Evolutionary conservation across 306 rosid genomes (phyloP).

Genomic region (Arachis hypogaea): DNA sequence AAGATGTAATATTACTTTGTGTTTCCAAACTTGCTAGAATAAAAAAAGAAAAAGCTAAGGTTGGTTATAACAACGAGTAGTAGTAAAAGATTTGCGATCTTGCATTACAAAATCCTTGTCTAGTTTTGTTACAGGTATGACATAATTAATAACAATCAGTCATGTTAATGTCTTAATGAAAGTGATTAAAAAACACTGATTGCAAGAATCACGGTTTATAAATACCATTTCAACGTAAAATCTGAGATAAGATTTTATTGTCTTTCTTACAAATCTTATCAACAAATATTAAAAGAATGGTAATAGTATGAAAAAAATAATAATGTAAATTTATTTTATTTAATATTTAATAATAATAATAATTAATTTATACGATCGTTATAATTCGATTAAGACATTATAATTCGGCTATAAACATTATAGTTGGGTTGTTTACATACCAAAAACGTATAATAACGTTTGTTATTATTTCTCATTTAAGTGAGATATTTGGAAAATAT

Average conservation of each 20-base stretch:
- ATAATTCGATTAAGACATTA: too few species aligned
- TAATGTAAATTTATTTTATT: too few species aligned
- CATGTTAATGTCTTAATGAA: background rate
- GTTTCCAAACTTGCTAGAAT: too few species aligned
- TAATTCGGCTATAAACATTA: too few species aligned
- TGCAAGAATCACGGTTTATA: constrained; percentile 65
- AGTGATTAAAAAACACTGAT: constrained; percentile 55
- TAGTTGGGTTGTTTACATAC: too few species aligned
- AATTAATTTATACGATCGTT: too few species aligned
- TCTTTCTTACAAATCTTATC: constrained; percentile 62
- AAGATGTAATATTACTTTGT: too few species aligned
- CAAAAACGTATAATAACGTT: too few species aligned
- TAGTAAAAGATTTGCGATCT: constrained; percentile 1
- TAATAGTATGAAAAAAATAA: too few species aligned
- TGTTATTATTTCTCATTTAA: too few species aligned
- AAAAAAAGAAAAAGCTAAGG: constrained; percentile 21
- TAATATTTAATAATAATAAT: too few species aligned
- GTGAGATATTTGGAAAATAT: too few species aligned
- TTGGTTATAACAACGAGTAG: background rate
- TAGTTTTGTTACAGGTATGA: constrained; percentile 8
- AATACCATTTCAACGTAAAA: constrained; percentile 28
- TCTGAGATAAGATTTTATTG: constrained; percentile 49
- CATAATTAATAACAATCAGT: constrained; percentile 24
- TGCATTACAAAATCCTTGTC: constrained; percentile 1
- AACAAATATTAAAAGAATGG: constrained; percentile 10